Conservation (phyloP, 768 basidiomycete genomes). For the Suillus luteus region DNA sequence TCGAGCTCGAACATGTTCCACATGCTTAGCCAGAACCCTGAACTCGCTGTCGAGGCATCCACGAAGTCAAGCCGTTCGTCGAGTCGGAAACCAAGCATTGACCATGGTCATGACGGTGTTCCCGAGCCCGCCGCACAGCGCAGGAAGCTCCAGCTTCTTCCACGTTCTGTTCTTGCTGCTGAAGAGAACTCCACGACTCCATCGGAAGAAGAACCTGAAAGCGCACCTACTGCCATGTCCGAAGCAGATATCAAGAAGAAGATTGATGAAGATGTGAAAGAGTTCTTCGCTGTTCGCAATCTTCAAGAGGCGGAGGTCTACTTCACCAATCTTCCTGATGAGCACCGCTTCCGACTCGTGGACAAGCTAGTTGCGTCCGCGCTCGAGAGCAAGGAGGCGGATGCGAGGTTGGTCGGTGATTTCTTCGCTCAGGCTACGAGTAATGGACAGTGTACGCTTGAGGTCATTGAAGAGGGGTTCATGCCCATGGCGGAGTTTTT, state of each 20-base stretch:
- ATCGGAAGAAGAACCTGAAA: conserved; percentile 54
- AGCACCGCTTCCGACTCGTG: conserved; percentile 66
- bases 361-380: conserved; percentile 73
- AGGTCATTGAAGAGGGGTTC: conserved; percentile 77
- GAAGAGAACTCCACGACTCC: conserved; percentile 46
- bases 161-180: conserved; percentile 68
- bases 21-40: conserved; percentile 69
- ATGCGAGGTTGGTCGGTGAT: conserved; percentile 75
- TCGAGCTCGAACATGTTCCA: conserved; percentile 88
- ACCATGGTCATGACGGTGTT: conserved; percentile 45
- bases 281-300: conserved; percentile 84
- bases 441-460: conserved; percentile 59
- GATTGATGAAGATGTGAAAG: conserved; percentile 80
- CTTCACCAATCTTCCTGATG: conserved; percentile 71
- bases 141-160: conserved; percentile 72
- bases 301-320: conserved; percentile 88
- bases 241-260: conserved; percentile 72
- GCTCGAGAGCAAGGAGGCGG: conserved; percentile 80
- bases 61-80: conserved; percentile 54
- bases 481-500: conserved; percentile 68
- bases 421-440: conserved; percentile 66
- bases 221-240: conserved; percentile 49
- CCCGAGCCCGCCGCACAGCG: conserved; percentile 57
- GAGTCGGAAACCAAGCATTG: conserved; percentile 53
- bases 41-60: conserved; percentile 54